Base-by-base conservation (phyloP, 352 stramenopile species). In the Phytophthora multivora region DNA sequence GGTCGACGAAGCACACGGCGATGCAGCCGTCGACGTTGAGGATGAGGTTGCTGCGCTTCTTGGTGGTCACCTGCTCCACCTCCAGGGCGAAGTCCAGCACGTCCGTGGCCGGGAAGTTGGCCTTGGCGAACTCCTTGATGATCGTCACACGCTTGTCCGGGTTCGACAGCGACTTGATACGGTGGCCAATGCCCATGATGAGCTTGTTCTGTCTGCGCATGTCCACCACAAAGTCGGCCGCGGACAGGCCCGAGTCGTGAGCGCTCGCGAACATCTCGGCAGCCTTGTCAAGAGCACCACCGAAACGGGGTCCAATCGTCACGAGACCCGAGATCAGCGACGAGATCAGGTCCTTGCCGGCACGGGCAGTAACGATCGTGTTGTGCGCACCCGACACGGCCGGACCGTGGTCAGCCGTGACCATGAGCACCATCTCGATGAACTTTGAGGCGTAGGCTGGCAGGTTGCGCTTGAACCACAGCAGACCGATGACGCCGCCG, bases 361-460 rank as follows among this genome's bases (percentile, higher is more conserved):
- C 95, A 77, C 96, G 90, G 28, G 96, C 89, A 59, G 91, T 93
- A 36, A 93, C 85, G 63, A 99, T 99, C 43, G 95, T 98, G 81
- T 99, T 99, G 79, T 99, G 96, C 11, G 96, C 96, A 53, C 96
- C 96, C 30, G 93, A 97, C 21, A 99, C 96, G 21, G 95, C 95
- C 45, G 96, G 96, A 38, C 96, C 96, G 79, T 99, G 96, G 77
- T 99, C 96, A 30, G 96, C 96, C 16, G 94, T 98, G 33, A 99
- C 94, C 95, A 98, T 98, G 18, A 99, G 81, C 55, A 98, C 93
- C 93, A 98, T 98, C 79, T 99, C 96, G 56, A 99, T 98, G 70
- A 99, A 99, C 75, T 97, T 97, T 40, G 80, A 89, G 15, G 90
- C 91, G 78, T 97, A 97, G 31, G 83, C 38, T 18, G 92, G 91